These are phyloP conservation scores for Eucalyptus rudis DNA, from an alignment of 345 rosid species.

Conservation along the genomic window DNA sequence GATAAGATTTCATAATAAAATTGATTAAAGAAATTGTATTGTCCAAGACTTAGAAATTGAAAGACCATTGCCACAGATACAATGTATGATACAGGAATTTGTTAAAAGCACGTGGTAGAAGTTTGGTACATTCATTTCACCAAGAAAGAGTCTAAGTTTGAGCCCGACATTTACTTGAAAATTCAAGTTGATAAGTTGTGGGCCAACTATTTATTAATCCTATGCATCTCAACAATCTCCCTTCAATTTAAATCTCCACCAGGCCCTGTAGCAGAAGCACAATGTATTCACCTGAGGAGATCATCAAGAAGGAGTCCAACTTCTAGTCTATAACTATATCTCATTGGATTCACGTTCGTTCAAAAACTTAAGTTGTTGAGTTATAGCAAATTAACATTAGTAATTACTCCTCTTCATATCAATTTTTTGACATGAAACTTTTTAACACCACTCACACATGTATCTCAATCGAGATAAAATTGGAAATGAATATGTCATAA, in stretches of 20 bases:
- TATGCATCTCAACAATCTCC: neutral
- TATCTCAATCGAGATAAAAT: neutral
- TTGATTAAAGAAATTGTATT: neutral
- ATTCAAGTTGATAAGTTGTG: neutral
- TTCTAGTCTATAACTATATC: neutral
- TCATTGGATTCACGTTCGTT: no score
- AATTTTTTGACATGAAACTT: no score
- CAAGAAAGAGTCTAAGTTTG: no score
- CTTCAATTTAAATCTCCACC: neutral
- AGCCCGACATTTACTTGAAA: neutral
- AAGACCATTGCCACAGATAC: neutral
- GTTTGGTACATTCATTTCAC: neutral
- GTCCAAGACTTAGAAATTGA: neutral
- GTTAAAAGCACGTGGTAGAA: fast-evolving
- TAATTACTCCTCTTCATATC: neutral
- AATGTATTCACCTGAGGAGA: neutral
- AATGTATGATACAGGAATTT: neutral
- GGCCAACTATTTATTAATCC: neutral
- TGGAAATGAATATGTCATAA: neutral
- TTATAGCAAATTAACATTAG: neutral
- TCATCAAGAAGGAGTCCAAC: no score
- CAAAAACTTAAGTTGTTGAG: no score
- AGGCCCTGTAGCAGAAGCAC: neutral
- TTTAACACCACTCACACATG: neutral
- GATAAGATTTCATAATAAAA: neutral